Evolutionary conservation across 305 asterid species (phyloP).

Genomic region (Fraxinus baroniana): DNA sequence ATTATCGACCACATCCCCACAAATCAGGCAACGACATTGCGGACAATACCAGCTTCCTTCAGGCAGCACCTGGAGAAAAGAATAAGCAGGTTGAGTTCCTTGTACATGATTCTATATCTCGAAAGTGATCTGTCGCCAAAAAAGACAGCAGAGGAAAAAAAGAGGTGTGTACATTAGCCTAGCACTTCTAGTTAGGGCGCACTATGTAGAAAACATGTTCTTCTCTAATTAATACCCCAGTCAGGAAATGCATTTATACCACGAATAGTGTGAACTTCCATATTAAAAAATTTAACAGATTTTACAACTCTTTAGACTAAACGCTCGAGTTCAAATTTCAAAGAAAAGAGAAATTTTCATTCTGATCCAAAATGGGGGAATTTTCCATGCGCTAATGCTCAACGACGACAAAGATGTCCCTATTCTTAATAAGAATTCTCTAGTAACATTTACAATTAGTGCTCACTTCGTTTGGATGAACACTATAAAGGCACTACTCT

Average conservation of each 20-base stretch:
- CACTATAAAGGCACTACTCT: neutral
- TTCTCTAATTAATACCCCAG: neutral
- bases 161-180: neutral
- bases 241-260: neutral
- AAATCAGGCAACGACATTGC: constrained; percentile 81
- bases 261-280: neutral
- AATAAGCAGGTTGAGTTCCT: constrained; percentile 25
- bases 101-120: constrained; percentile 12
- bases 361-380: neutral
- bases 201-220: neutral
- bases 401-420: neutral
- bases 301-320: neutral
- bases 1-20: constrained; percentile 62
- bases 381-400: neutral
- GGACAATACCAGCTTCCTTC: constrained; percentile 99
- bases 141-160: constrained; percentile 1
- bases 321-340: neutral
- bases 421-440: neutral
- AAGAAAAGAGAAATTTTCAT: neutral
- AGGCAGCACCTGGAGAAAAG: constrained; percentile 74
- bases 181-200: neutral
- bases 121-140: constrained; percentile 21
- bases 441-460: neutral
- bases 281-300: neutral
- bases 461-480: neutral